Evolutionary conservation across 78 protist genomes (phyloP).

Genomic region (Isochrysis galbana): DNA sequence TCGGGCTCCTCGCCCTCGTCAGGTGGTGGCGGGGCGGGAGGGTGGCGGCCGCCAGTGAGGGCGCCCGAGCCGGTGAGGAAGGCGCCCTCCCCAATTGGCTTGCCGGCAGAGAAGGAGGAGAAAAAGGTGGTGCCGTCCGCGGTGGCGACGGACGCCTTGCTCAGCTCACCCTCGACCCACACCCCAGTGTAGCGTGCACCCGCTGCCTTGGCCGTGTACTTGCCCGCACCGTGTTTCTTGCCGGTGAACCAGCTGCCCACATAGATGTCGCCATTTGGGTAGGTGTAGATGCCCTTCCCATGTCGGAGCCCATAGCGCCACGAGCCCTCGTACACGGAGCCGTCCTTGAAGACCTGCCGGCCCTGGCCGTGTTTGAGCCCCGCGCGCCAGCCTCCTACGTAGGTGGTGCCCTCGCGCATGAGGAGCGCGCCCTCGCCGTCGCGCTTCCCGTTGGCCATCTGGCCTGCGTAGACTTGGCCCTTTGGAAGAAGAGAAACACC

Average conservation of each 20-base stretch:
- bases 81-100: too few relatives aligned
- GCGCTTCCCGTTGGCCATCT: not conserved
- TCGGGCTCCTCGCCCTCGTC: too few relatives aligned
- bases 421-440: not conserved
- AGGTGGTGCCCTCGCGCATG: not conserved
- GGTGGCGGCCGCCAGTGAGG: too few relatives aligned
- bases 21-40: too few relatives aligned
- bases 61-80: too few relatives aligned
- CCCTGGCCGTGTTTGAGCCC: constrained; percentile 44
- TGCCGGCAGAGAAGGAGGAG: too few relatives aligned
- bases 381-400: not conserved
- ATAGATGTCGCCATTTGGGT: not conserved
- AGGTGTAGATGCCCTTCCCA: not conserved
- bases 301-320: constrained; percentile 5
- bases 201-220: too few relatives aligned
- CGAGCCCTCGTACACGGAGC: constrained; percentile 70
- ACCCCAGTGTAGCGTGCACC: too few relatives aligned
- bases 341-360: constrained; percentile 62
- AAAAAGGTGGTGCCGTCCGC: too few relatives aligned
- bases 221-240: not conserved
- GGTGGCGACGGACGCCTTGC: too few relatives aligned
- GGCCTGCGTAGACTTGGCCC: not conserved
- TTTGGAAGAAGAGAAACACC: not conserved
- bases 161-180: too few relatives aligned
- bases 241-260: constrained; percentile 38